Conservation (phyloP, 2,329 filamentous ascomycete species). For the Pseudonectria foliicola region DNA sequence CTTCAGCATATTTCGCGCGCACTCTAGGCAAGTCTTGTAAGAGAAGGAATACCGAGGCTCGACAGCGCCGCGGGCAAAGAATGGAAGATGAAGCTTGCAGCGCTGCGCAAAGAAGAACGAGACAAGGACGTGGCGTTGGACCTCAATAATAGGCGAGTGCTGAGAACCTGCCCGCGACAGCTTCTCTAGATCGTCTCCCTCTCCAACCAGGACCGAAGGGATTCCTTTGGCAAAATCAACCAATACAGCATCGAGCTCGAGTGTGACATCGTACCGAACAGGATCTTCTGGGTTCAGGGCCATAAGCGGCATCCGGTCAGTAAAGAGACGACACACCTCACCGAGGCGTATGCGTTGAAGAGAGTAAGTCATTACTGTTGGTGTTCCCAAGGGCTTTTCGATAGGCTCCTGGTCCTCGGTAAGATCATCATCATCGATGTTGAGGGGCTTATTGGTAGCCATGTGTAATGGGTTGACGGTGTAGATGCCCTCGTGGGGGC, state of each 20-base stretch:
- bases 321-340: slow-evolving; percentile 29
- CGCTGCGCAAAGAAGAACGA: slow-evolving; percentile 26
- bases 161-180: slow-evolving; percentile 17
- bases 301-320: slow-evolving; percentile 24
- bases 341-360: slow-evolving; percentile 31
- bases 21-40: slow-evolving; percentile 24
- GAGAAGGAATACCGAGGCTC: slow-evolving; percentile 27
- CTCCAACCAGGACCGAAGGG: slow-evolving; percentile 23
- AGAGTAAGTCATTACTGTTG: slow-evolving; percentile 31
- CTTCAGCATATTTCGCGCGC: slow-evolving; percentile 25
- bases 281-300: slow-evolving; percentile 21
- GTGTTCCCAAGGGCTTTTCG: slow-evolving; percentile 22
- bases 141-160: slow-evolving; percentile 16
- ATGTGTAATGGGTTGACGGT: slow-evolving; percentile 32
- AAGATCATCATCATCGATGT: slow-evolving; percentile 32
- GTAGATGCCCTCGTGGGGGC: slow-evolving; percentile 29
- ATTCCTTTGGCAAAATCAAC: slow-evolving; percentile 21
- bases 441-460: slow-evolving; percentile 30
- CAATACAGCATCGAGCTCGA: slow-evolving; percentile 26
- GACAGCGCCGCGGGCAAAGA: slow-evolving; percentile 26
- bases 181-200: slow-evolving; percentile 9
- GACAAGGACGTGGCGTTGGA: slow-evolving; percentile 28
- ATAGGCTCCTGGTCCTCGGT: slow-evolving; percentile 21
- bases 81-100: slow-evolving; percentile 30
- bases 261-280: slow-evolving; percentile 24